phyloP scores from a whole-genome alignment of 164 flowering plant genomes.

The Magnolia officinalis region DNA sequence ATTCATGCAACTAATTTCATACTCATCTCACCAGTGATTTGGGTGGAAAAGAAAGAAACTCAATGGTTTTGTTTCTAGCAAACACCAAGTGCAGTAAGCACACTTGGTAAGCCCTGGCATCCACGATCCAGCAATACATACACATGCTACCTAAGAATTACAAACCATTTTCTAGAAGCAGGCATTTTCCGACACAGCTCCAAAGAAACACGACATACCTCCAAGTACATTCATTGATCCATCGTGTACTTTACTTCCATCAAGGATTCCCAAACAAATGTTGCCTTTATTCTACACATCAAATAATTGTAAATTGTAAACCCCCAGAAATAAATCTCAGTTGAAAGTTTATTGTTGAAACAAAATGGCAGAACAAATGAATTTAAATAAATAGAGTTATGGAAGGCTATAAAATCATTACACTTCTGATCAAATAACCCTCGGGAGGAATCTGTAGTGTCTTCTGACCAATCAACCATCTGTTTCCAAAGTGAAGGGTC shows the following conservation, averaged over 20 bases:
- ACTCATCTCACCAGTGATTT: too few species aligned
- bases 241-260: constrained; percentile 64
- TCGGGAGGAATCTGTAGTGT: constrained; percentile 60
- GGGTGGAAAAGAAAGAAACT: background rate
- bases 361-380: background rate
- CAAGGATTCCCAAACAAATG: constrained; percentile 75
- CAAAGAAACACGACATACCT: constrained; percentile 33
- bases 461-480: constrained; percentile 51
- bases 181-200: background rate
- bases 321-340: background rate
- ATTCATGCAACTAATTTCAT: too few species aligned
- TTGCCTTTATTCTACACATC: constrained; percentile 59
- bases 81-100: background rate
- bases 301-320: background rate
- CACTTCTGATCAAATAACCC: constrained; percentile 60
- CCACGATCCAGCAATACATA: background rate
- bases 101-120: background rate
- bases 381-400: background rate
- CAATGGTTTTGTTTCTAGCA: background rate
- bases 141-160: background rate
- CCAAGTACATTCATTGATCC: constrained; percentile 64
- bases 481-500: constrained; percentile 55
- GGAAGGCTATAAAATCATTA: constrained; percentile 23
- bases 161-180: background rate
- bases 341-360: background rate